Evolutionary conservation across 768 basidiomycete genomes (phyloP), one percentile per base, ranked within the genome.

Genomic region (Naematelia encephala): DNA sequence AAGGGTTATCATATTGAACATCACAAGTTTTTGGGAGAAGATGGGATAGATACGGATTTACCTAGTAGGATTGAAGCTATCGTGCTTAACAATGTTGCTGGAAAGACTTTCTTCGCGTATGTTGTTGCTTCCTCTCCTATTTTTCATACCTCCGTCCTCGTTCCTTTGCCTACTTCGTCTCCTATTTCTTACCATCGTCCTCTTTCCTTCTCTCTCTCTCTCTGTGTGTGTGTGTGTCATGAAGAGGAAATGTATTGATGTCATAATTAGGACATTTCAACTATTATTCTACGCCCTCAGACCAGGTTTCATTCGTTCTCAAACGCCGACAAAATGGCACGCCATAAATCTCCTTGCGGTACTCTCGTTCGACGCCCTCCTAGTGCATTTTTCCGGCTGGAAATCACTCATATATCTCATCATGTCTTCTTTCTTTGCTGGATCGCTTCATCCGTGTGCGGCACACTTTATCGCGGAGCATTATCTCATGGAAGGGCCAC

Each of bases 401-500:
- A 73, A 74, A 49, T 68, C 79, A 0, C 69, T 93, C 39, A 77
- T 90, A 44, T 98, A 98, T 79, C 81, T 98, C 66, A 70, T 97
- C 63, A 82, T 88, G 77, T 88, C 86, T 62, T 90, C 88, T 74
- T 97, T 98, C 84, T 93, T 97, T 71, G 96, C 96, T 12, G 94
- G 96, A 0, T 91, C 90, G 69, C 76, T 97, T 42, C 96, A 99
- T 67, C 96, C 96, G 1, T 89, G 89, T 68, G 94, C 93, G 0
- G 94, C 89, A 1, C 96, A 98, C 79, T 99, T 99, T 70, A 97
- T 99, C 66, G 93, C 93, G 1, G 92, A 96, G 77, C 93, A 96
- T 76, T 96, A 93, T 66, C 82, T 96, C 47, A 70, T 80, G 63
- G 59, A 66, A 29, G 66, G 61, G 4, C 61, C 67, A 19, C 13